Base-by-base conservation (phyloP, 2,329 filamentous ascomycete species). In the Penicillium palitans region DNA sequence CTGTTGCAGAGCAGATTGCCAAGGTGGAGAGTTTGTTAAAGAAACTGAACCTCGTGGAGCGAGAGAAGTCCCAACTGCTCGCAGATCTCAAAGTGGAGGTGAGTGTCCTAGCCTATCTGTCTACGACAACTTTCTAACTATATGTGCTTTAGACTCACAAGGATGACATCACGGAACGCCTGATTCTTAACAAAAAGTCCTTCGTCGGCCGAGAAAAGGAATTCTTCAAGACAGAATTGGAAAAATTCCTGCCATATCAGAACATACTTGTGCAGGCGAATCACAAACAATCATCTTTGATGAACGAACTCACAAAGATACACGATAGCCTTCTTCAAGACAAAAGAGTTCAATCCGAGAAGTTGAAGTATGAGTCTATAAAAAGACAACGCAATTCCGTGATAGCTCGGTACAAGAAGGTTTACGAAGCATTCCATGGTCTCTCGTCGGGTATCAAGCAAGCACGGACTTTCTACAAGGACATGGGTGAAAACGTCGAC, bases 71-170 rank as follows among this genome's bases (percentile, higher is more conserved):
- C 59, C 93, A 97, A 76, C 91, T 97, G 41, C 78, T 99, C 64
- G 98, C 97, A 74, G 95, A 99, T 76, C 81, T 99, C 66, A 99
- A 99, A 75, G 93, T 98, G 65, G 98, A 96, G 87, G 95, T 96
- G 75, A 68, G 82, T 35, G 52, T 49, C 10, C 53, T 51, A 29
- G 4, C 6, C 2, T 15, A 13, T 44, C 4, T n/a, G 6, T 19
- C n/a, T 3, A 40, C 13, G 12, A 8, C 19, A 17, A 40, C 13
- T 3, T 25, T 24, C 58, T 66, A 39, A 66, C 41, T 24, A 12
- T 19, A 2, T 46, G 1, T 33, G 13, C 15, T 44, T 12, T 47
- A 97, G 93, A 89, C 93, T 53, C 93, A 96, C 76, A 91, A 90
- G 65, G 96, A 99, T 70, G 96, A 99, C 70, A 99, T 99, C 63